phyloP scores from a whole-genome alignment of 2,329 filamentous ascomycete genomes.

The Aspergillus fumigatiaffinis region DNA sequence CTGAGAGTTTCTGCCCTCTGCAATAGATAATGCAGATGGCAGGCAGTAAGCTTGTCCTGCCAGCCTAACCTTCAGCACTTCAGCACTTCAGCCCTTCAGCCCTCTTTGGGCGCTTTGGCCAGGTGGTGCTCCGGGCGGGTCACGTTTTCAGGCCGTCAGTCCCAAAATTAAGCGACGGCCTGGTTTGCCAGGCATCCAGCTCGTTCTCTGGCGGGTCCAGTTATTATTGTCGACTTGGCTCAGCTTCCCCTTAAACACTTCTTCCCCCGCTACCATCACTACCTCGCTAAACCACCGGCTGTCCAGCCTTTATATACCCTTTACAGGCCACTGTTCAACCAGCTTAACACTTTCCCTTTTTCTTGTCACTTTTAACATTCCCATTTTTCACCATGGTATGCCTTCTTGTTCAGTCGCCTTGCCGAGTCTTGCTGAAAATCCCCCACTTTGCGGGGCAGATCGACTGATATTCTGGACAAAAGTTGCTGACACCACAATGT shows the following conservation, averaged over 20 bases:
- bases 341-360: conserved; percentile 13
- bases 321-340: not conserved
- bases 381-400: conserved; percentile 31
- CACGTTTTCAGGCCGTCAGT: conserved; percentile 15
- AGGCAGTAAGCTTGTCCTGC: not conserved
- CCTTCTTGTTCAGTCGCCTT: not conserved
- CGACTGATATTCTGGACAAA: conserved; percentile 15
- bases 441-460: conserved; percentile 35
- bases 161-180: conserved; percentile 15
- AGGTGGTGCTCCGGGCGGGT: conserved; percentile 1
- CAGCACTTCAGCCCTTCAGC: not conserved
- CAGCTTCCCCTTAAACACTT: conserved; percentile 20
- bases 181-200: conserved; percentile 13
- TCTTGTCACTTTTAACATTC: conserved; percentile 12
- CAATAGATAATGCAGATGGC: not conserved
- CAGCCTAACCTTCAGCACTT: not conserved
- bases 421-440: conserved; percentile 14
- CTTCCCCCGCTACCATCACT: conserved; percentile 12
- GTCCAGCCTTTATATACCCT: not conserved
- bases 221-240: conserved; percentile 14
- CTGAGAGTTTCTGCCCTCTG: not conserved
- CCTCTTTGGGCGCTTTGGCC: not conserved
- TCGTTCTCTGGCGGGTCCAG: conserved; percentile 8
- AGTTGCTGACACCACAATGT: conserved; percentile 25
- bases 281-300: conserved; percentile 17